Conservation (phyloP, 2,329 filamentous ascomycete genomes). For the Escovopsis sp. region DNA sequence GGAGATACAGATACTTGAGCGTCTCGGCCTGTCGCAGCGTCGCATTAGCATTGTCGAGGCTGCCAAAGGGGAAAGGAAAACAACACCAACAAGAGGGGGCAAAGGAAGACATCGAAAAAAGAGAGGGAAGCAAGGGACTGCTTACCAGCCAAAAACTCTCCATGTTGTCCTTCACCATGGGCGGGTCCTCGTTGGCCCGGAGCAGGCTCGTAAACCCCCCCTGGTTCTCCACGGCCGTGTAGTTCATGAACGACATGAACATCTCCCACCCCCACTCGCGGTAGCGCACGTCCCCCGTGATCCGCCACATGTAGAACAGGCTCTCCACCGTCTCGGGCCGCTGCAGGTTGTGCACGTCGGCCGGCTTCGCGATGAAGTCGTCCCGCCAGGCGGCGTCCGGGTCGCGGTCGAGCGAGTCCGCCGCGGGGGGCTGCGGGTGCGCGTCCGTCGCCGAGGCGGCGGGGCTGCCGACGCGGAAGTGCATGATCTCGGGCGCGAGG, state of each 20-base stretch:
- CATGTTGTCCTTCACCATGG: conserved; percentile 72
- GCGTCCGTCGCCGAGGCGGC: conserved; percentile 42
- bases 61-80: not conserved
- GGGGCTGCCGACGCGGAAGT: conserved; percentile 64
- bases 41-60: not conserved
- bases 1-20: conserved; percentile 90
- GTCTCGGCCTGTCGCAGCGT: conserved; percentile 58
- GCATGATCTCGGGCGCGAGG: conserved; percentile 85
- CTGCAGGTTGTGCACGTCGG: conserved; percentile 87
- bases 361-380: conserved; percentile 65
- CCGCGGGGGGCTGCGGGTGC: conserved; percentile 31
- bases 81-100: not conserved
- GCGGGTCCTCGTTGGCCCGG: conserved; percentile 59
- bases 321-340: conserved; percentile 94
- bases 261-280: conserved; percentile 98
- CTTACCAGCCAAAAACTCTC: conserved; percentile 95
- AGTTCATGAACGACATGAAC: conserved; percentile 80
- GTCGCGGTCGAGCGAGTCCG: conserved; percentile 23
- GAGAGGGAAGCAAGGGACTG: no score
- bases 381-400: conserved; percentile 51
- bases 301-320: conserved; percentile 96
- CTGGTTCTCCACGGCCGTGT: conserved; percentile 64
- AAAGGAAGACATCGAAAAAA: conserved; percentile 6
- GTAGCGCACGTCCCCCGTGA: conserved; percentile 80
- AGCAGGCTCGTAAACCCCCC: conserved; percentile 71